Evolutionary conservation across 495 filamentous ascomycete genomes (phyloP), one percentile per base, ranked within the genome.

Genomic region (Tetracladium setigerum): DNA sequence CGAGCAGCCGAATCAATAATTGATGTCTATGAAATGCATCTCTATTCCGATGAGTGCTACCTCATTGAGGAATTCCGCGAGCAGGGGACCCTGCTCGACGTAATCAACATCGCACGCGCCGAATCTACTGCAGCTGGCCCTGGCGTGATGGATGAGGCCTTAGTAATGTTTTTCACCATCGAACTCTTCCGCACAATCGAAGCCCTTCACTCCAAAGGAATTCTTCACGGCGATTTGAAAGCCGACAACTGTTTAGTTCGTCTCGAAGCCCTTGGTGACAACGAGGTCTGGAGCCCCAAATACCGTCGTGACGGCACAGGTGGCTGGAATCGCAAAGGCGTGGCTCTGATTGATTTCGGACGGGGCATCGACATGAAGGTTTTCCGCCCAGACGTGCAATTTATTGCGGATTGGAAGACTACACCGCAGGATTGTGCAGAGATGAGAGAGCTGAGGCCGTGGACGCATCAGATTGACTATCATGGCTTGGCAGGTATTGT

Each of bases 391-490:
- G 74, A 78, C 47, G 89, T 94, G 14, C 82, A 86, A 53, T 98
- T 98, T 68, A 74, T 95, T 34, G 94, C 91, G 1, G 91, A 97
- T 63, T 98, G 94, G 92, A 82, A 89, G 63, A 85, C 85, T 2
- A 73, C 76, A 15, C 72, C 80, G 19, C 79, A 84, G 44, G 92
- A 98, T 60, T 97, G 92, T 64, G 83, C 85, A 32, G 92, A 98
- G 72, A 94, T 97, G 73, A 81, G 89, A 34, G 90, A 96, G 67
- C 73, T 84, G 54, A 73, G 90, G 11, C 86, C 87, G 2, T 98
- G 92, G 92, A 97, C 90, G 0, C 95, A 86, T 64, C 92, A 98
- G 60, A 83, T 95, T 47, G 92, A 98, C 63, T 89, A 97, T 46
- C 87, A 91, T 64, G 92, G 92, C 24, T 70, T 95, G 0, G 92